phyloP scores from a whole-genome alignment of 257 asterid genomes.

The Solanum tarijense region DNA sequence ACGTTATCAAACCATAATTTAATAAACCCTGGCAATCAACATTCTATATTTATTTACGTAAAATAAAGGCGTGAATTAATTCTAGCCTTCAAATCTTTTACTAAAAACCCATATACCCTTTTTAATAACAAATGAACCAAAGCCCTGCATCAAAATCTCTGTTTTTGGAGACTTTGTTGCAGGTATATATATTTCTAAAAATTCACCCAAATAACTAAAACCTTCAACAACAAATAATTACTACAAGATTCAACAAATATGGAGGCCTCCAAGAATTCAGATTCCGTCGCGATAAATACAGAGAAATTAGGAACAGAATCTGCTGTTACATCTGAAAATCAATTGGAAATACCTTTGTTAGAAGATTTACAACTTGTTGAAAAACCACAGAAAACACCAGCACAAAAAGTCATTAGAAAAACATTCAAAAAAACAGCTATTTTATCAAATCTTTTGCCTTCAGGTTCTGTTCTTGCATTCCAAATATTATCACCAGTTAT shows the following conservation, averaged over 20 bases:
- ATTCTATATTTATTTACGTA: not conserved
- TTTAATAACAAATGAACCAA: not conserved
- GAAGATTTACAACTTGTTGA: slow-evolving; percentile 1
- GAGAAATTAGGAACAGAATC: not conserved
- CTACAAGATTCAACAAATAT: not conserved
- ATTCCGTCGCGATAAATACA: not conserved
- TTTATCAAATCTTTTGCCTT: slow-evolving; percentile 78
- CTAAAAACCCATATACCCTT: not conserved
- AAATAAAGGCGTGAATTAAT: not conserved
- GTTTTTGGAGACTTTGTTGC: not conserved
- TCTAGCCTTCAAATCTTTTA: not conserved
- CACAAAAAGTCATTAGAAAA: slow-evolving; percentile 51
- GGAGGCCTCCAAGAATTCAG: not conserved
- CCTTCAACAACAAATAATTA: not conserved
- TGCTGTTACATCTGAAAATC: slow-evolving; percentile 6
- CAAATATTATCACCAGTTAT: slow-evolving; percentile 55
- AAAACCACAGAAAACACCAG: slow-evolving; percentile 37
- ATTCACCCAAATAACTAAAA: not conserved
- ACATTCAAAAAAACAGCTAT: slow-evolving; percentile 71
- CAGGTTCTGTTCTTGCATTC: slow-evolving; percentile 80
- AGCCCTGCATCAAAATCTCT: not conserved
- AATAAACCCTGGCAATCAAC: not conserved
- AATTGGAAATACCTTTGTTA: slow-evolving; percentile 31
- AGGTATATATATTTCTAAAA: not conserved
- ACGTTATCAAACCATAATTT: not conserved